Base-by-base conservation (phyloP, 148 eudicot species). In the Chenopodium suecicum region DNA sequence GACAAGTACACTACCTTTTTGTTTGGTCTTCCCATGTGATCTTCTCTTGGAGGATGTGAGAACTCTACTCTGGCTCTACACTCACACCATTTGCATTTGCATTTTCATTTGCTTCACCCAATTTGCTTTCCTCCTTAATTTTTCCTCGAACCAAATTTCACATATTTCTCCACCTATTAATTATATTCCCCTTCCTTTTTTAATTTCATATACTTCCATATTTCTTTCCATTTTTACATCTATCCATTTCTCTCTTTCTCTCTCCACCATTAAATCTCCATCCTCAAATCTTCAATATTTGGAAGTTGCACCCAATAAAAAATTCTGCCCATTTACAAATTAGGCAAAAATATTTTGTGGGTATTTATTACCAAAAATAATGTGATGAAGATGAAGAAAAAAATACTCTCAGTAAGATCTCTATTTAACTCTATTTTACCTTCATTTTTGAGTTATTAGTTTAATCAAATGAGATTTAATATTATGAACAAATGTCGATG, bases 401-500 rank as follows among this genome's bases (percentile, higher is more conserved):
- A 67, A 23, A 20, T 41, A 22, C 1, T 9, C n/a, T 63, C 79
- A 31, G 83, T 65, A 81, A 81, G 74, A 81, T 81, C 73, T 50
- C 67, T 66, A 29, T 31, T 66, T 31, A 75, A 4, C 67, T 73
- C 37, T 73, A 62, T 41, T 47, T 11, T 56, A 4, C 62, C 17
- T 56, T 56, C 20, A 16, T 56, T 73, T 74, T 71, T 58, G 37
- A 13, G 52, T 80, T 11, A 48, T 44, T 75, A 25, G 56, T 75
- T 65, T 11, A 0, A 74, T 37, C 44, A 37, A 37, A 37, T 37
- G 44, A 37, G 44, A 37, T 37, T 37, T 6, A 37, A 5, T 22
- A 19, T 11, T 8, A 76, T 70, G 67, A 78, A 8, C 20, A 32
- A 22, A 19, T 67, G 69, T 85, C 77, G 76, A 93, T 93, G 95